phyloP scores from a whole-genome alignment of 306 rosid species.

The Lathyrus sativus region DNA sequence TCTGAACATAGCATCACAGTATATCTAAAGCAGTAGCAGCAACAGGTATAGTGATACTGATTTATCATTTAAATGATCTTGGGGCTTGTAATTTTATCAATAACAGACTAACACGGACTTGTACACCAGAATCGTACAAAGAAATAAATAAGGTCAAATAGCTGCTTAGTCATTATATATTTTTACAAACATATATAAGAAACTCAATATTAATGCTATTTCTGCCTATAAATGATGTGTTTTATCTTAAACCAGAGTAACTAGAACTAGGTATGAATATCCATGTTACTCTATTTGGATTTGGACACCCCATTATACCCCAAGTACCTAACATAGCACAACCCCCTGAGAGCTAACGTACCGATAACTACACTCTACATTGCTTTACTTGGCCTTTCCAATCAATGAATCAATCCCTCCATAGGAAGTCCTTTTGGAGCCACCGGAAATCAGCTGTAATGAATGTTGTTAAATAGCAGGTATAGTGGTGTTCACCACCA shows the following conservation, averaged over 20 bases:
- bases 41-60: slow-evolving; percentile 6
- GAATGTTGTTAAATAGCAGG: too few species aligned
- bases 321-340: too few species aligned
- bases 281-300: not conserved
- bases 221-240: not conserved
- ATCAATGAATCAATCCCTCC: not conserved
- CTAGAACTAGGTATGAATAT: slow-evolving; percentile 14
- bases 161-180: slow-evolving; percentile 19
- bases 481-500: too few species aligned
- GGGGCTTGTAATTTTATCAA: not conserved
- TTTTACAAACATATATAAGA: slow-evolving; percentile 11
- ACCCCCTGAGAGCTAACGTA: too few species aligned
- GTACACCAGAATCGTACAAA: not conserved
- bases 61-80: not conserved
- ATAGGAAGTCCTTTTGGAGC: not conserved
- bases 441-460: not conserved
- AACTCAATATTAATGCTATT: not conserved
- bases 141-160: slow-evolving; percentile 14
- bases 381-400: not conserved
- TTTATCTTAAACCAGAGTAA: slow-evolving; percentile 1
- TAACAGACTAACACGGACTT: slow-evolving; percentile 2
- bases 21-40: slow-evolving; percentile 16
- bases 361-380: not conserved
- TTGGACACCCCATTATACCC: too few species aligned
- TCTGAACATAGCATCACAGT: not conserved